Base-by-base conservation (phyloP, 2,329 filamentous ascomycete species). In the Sclerotinia nivalis region DNA sequence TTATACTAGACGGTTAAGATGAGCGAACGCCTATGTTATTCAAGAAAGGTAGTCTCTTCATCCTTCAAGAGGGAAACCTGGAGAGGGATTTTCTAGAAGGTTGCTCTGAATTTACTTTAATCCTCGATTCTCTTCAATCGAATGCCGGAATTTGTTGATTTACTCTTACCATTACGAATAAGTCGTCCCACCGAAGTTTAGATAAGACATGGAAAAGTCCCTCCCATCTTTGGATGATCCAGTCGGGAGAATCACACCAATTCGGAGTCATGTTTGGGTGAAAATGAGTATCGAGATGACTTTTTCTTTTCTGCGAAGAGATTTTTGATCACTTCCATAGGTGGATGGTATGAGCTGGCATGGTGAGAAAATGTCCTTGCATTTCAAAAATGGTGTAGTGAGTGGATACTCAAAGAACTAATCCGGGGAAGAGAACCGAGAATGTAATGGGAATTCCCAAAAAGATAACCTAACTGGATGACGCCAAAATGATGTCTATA, bases 391-490 rank as follows among this genome's bases (percentile, higher is more conserved):
- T 40, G 47, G 61, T 52, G n/a, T 52, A 50, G 31, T 64, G 18
- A 52, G 61, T 64, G 61, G 61, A 40, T 52, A 52, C 47, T 64
- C 31, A 10, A 50, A 62, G 47, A 37, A 64, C 61, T 52, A 64
- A 64, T 64, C 61, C 47, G 61, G 61, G 61, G 61, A 64, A 64
- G 61, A 40, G 47, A 64, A 34, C 61, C 47, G 61, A 64, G 61
- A 20, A 47, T 40, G n/a, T 37, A 47, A 28, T 20, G n/a, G 60
- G 15, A 52, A 40, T 64, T n/a, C 47, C 5, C 37, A 52, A 43
- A 52, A 47, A 34, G 61, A 64, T 40, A 52, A 40, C 20, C 13
- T 40, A 28, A 28, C 25, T 28, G 31, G 60, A 50, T 31, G 13
- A 43, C 40, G 40, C 60, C 47, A 40, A 37, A 50, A 64, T 40